Evolutionary conservation across 2,329 filamentous ascomycete species (phyloP).

Genomic region (Ophiostoma tasmaniense): DNA sequence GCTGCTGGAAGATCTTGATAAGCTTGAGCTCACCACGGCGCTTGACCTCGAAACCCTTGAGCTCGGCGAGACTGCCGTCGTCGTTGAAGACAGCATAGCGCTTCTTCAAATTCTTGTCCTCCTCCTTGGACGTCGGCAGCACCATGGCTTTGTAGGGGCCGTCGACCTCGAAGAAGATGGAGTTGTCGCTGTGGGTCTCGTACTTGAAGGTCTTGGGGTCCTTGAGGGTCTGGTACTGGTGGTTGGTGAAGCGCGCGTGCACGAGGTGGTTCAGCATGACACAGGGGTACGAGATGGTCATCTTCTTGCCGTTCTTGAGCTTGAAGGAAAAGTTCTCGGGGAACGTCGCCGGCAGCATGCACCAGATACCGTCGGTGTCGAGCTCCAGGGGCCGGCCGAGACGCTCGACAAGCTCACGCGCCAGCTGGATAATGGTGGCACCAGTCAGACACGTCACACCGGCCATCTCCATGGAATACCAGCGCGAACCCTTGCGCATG

Average conservation of each 20-base stretch:
- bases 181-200: conserved; percentile 96
- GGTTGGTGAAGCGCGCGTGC: conserved; percentile 88
- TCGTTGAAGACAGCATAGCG: conserved; percentile 98
- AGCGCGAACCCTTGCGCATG: conserved; percentile 96
- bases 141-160: conserved; percentile 98
- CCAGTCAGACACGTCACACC: conserved; percentile 96
- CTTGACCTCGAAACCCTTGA: conserved; percentile 98
- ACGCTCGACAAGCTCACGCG: conserved; percentile 82
- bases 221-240: conserved; percentile 87
- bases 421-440: conserved; percentile 94
- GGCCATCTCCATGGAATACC: conserved; percentile 99
- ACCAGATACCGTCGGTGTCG: conserved; percentile 99
- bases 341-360: conserved; percentile 92
- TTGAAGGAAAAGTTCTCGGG: conserved; percentile 95
- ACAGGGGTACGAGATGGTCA: conserved; percentile 94
- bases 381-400: conserved; percentile 88
- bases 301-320: conserved; percentile 89
- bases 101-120: conserved; percentile 99
- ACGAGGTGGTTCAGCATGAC: conserved; percentile 99
- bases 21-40: conserved; percentile 94
- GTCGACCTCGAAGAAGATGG: conserved; percentile 98
- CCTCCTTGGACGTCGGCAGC: conserved; percentile 92
- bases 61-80: conserved; percentile 85
- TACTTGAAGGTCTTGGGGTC: conserved; percentile 79
- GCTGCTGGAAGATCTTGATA: conserved; percentile 98